These are phyloP conservation scores for Chernovozyma aurita DNA, from an alignment of 1,139 yeast species.

Conservation along the genomic window DNA sequence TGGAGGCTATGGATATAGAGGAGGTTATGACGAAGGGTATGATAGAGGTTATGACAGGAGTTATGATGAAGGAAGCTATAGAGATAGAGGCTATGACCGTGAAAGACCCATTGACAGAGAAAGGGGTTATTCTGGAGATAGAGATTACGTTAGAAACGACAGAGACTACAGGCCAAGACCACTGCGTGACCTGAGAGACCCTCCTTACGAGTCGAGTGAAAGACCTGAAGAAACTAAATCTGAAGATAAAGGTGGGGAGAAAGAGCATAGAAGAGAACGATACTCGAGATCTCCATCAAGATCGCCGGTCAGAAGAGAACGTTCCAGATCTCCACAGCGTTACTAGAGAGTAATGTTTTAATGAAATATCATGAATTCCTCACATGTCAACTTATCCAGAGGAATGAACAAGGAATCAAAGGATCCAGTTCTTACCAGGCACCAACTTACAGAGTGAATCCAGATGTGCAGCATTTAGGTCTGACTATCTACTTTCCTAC, in stretches of 20 bases:
- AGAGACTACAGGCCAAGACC: conserved; percentile 12
- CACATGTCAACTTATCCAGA: too few relatives aligned
- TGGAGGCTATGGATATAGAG: conserved; percentile 17
- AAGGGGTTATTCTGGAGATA: conserved; percentile 10
- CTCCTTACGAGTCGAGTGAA: conserved; percentile 18
- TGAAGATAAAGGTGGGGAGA: conserved; percentile 9
- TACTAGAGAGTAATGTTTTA: conserved; percentile 11
- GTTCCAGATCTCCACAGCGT: conserved; percentile 42
- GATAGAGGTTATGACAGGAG: conserved; percentile 15
- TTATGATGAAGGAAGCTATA: conserved; percentile 12
- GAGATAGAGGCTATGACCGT: conserved; percentile 14
- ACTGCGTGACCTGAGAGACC: conserved; percentile 19
- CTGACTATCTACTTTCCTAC: too few relatives aligned
- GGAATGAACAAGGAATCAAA: too few relatives aligned
- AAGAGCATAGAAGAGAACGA: conserved; percentile 21
- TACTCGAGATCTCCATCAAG: conserved; percentile 40
- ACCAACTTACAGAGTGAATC: too few relatives aligned
- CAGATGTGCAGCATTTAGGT: too few relatives aligned
- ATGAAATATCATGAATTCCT: too few relatives aligned
- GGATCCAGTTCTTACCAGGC: too few relatives aligned
- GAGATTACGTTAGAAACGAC: conserved; percentile 12
- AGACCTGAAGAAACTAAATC: conserved; percentile 11
- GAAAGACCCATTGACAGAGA: conserved; percentile 12
- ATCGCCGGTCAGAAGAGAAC: conserved; percentile 34
- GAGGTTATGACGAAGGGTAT: conserved; percentile 20